These are phyloP conservation scores for Thermomucor indicae-seudaticae DNA, from an alignment of 371 early-diverging fungal species.

Conservation along the genomic window DNA sequence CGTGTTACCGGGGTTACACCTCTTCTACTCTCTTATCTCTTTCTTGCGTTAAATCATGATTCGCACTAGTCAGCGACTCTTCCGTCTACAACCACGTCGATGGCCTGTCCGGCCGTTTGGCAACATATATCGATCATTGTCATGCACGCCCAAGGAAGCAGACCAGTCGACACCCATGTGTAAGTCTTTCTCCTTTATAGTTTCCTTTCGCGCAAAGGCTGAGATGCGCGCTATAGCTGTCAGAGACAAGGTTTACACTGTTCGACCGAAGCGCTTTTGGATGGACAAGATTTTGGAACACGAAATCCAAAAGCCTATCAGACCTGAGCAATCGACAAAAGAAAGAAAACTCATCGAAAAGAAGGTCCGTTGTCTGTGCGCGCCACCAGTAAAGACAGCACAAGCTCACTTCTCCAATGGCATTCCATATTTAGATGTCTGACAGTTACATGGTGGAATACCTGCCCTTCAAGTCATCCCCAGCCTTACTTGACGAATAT, in stretches of 20 bases:
- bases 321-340: constrained; percentile 11
- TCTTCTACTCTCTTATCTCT: too few relatives aligned
- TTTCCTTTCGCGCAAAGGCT: too few relatives aligned
- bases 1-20: too few relatives aligned
- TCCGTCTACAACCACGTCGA: too few relatives aligned
- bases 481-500: constrained; percentile 76
- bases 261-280: constrained; percentile 40
- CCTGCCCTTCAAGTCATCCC: constrained; percentile 76
- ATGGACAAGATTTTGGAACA: constrained; percentile 34
- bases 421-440: constrained; percentile 38
- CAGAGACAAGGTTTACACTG: constrained; percentile 25
- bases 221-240: too few relatives aligned
- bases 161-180: too few relatives aligned
- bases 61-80: too few relatives aligned
- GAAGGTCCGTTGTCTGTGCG: background rate
- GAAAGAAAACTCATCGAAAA: constrained; percentile 13
- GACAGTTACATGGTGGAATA: constrained; percentile 80
- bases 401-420: background rate
- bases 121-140: too few relatives aligned
- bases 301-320: constrained; percentile 19
- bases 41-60: too few relatives aligned
- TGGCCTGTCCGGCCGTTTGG: too few relatives aligned
- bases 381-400: background rate
- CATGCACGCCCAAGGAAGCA: too few relatives aligned
- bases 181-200: too few relatives aligned